Conservation (phyloP, 345 rosid genomes). For the Laguncularia racemosa region DNA sequence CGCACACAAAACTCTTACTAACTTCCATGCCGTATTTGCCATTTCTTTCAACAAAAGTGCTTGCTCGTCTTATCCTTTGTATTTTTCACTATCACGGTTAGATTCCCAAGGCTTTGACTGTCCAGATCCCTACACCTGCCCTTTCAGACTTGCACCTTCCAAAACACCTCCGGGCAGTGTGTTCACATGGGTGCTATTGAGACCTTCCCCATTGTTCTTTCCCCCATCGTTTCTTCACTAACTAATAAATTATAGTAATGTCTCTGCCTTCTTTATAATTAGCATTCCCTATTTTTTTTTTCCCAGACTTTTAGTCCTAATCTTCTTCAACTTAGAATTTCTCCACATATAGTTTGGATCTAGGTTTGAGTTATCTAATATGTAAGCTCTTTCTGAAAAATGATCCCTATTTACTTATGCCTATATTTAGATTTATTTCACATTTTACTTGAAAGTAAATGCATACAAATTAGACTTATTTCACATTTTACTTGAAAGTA, state of each 20-base stretch:
- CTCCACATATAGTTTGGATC: no score
- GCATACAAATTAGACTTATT: no score
- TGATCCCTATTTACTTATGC: no score
- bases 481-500: neutral
- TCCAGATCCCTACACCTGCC: neutral
- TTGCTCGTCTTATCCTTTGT: constrained; percentile 14
- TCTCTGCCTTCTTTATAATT: neutral
- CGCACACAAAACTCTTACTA: neutral
- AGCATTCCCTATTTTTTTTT: no score
- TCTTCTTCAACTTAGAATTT: no score
- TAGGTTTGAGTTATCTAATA: no score
- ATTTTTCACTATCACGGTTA: constrained; percentile 14
- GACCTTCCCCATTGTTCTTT: neutral
- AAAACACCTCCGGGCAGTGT: constrained; percentile 25
- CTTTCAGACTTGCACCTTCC: neutral
- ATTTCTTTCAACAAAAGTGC: constrained; percentile 23
- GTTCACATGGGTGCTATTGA: constrained; percentile 18
- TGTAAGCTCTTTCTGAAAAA: no score
- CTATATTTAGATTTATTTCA: no score
- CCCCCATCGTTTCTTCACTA: neutral
- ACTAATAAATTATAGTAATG: neutral
- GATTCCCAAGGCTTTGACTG: constrained; percentile 44
- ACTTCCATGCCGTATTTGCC: constrained; percentile 18
- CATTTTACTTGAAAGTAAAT: neutral
- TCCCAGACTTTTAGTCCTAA: no score